Evolutionary conservation across 139 green algal genomes (phyloP), one percentile per base, ranked within the genome.

Genomic region (Monoraphidium neglectum): DNA sequence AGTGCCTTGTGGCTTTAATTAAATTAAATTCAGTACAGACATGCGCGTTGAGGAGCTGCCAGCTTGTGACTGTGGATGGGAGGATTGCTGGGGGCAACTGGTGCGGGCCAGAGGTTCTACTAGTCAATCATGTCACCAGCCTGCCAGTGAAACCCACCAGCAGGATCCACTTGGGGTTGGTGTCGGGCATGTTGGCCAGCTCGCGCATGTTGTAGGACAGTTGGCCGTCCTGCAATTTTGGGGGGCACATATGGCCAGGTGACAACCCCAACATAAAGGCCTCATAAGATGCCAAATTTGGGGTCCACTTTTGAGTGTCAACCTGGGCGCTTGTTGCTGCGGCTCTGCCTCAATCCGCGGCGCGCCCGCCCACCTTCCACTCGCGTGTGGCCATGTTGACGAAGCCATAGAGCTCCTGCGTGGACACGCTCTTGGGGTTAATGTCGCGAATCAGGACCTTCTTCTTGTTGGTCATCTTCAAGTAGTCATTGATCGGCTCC

Each of bases 161-260:
- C 79, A 97, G 70, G 63, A 97, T 92, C 92, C 92, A 97, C 85
- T 97, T 95, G 74, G 92, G 92, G 75, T 95, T 90, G 64, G 93
- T 88, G 79, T 93, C 90, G 10, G 90, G 87, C 54, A 94, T 70
- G 82, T 95, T 95, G 49, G 91, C 86, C 54, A 97, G 85, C 84
- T 96, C 92, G 33, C 93, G 90, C 93, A 97, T 95, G 80, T 89
- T 94, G 86, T 82, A 94, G 2, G 87, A 94, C 66, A 97, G 86
- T 78, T 95, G 76, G 43, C 92, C 92, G 77, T 97, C 92, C 65
- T 80, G 66, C 49, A 35, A 28, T 75, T 64, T 51, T 51, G 43
- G 43, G 43, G 43, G 43, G 43, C 43, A 51, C 8, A 51, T 8
- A 12, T 21, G 43, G 12, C 8, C 43, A 51, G 43, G 43, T n/a